These are phyloP conservation scores for Cydonia oblonga DNA, from an alignment of 331 rosid species.

Conservation along the genomic window DNA sequence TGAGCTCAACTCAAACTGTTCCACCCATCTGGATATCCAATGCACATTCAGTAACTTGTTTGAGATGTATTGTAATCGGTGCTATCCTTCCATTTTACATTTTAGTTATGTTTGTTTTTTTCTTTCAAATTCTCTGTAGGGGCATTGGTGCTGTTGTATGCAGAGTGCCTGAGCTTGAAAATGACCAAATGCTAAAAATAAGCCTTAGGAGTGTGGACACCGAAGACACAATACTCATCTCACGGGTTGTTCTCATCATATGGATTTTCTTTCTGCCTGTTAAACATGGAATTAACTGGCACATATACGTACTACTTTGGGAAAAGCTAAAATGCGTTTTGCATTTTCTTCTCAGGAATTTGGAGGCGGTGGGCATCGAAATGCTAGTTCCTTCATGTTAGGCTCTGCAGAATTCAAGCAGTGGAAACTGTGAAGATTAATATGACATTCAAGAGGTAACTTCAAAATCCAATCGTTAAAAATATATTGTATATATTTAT, in stretches of 20 bases:
- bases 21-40: neutral
- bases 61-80: neutral
- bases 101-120: neutral
- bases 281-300: neutral
- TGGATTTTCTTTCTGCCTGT: neutral
- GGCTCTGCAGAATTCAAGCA: conserved; percentile 38
- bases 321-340: neutral
- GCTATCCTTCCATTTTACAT: neutral
- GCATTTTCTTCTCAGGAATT: conserved; percentile 36
- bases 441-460: neutral
- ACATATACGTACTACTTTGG: neutral
- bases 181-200: conserved; percentile 50
- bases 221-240: conserved; percentile 64
- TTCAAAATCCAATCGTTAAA: neutral
- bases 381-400: conserved; percentile 72
- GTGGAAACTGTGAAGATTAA: conserved; percentile 47
- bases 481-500: too few relatives aligned
- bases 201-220: conserved; percentile 60
- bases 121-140: conserved; percentile 23
- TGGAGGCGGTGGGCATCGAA: conserved; percentile 79
- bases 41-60: neutral
- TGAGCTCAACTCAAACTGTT: too few relatives aligned
- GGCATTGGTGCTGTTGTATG: conserved; percentile 76
- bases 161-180: conserved; percentile 52
- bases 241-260: conserved; percentile 38